Evolutionary conservation across 1,284 basidiomycete genomes (phyloP).

Genomic region (Grifola frondosa): DNA sequence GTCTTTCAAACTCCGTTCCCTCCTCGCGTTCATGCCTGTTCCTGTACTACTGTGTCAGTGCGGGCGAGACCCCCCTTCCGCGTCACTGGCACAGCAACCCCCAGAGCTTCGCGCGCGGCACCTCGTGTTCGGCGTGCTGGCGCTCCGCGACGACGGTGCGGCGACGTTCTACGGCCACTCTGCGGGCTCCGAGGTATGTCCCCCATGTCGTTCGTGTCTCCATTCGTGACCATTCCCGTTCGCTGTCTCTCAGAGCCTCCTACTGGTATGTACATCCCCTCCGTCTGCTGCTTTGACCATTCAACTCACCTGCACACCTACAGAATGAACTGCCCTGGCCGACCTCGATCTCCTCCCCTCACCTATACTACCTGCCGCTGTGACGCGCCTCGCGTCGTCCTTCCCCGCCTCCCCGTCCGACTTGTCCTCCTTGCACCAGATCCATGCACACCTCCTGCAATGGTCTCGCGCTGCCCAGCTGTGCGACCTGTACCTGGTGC

Average conservation of each 20-base stretch:
- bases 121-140: slow-evolving; percentile 59
- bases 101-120: too few relatives aligned
- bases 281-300: too few relatives aligned
- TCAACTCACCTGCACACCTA: too few relatives aligned
- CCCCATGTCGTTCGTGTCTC: too few relatives aligned
- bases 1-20: too few relatives aligned
- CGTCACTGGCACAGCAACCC: too few relatives aligned
- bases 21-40: too few relatives aligned
- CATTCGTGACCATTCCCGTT: background rate
- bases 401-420: slow-evolving; percentile 50
- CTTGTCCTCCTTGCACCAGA: too few relatives aligned
- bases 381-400: slow-evolving; percentile 47
- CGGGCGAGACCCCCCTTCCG: too few relatives aligned
- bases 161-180: slow-evolving; percentile 69
- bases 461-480: slow-evolving; percentile 56
- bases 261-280: slow-evolving; percentile 33
- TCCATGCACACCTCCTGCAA: slow-evolving; percentile 34
- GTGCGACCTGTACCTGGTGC: slow-evolving; percentile 63
- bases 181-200: slow-evolving; percentile 49
- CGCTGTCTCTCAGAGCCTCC: slow-evolving; percentile 26
- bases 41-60: too few relatives aligned
- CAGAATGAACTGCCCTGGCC: too few relatives aligned
- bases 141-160: slow-evolving; percentile 58
- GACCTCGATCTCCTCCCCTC: too few relatives aligned
- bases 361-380: slow-evolving; percentile 27